These are phyloP conservation scores for Corymbia calophylla DNA, from an alignment of 441 rosid genomes.

Conservation along the genomic window DNA sequence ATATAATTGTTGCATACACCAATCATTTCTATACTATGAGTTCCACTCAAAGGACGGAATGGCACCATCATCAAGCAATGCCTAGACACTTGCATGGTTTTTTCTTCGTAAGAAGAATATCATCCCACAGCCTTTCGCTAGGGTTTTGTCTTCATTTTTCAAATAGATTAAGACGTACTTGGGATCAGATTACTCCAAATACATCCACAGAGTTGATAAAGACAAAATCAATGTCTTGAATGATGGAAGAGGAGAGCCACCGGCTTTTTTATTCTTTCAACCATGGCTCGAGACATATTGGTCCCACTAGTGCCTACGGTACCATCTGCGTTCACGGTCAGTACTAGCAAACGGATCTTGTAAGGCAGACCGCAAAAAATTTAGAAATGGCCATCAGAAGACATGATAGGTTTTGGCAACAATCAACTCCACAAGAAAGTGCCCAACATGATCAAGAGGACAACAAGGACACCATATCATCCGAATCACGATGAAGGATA, in stretches of 20 bases:
- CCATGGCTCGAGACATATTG: not conserved
- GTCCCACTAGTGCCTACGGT: fast-evolving
- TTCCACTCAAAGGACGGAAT: not conserved
- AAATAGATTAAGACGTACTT: not conserved
- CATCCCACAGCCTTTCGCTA: not conserved
- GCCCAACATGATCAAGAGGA: not conserved
- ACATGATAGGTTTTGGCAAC: not conserved
- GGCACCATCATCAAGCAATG: not conserved
- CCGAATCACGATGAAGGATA: not conserved
- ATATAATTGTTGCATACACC: not conserved
- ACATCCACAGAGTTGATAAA: not conserved
- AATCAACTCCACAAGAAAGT: not conserved
- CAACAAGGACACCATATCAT: not conserved
- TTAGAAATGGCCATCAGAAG: not conserved
- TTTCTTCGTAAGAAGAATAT: not conserved
- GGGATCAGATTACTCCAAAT: not conserved
- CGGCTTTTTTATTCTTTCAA: not conserved
- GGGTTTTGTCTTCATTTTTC: not conserved
- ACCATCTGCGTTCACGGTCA: not conserved
- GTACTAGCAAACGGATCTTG: not conserved
- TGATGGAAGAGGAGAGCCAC: not conserved
- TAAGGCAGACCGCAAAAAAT: not conserved
- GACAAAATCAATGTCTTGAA: not conserved
- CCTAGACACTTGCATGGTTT: not conserved
- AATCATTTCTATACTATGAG: not conserved